Evolutionary conservation across 495 filamentous ascomycete genomes (phyloP).

Genomic region (Aspergillus asperescens): DNA sequence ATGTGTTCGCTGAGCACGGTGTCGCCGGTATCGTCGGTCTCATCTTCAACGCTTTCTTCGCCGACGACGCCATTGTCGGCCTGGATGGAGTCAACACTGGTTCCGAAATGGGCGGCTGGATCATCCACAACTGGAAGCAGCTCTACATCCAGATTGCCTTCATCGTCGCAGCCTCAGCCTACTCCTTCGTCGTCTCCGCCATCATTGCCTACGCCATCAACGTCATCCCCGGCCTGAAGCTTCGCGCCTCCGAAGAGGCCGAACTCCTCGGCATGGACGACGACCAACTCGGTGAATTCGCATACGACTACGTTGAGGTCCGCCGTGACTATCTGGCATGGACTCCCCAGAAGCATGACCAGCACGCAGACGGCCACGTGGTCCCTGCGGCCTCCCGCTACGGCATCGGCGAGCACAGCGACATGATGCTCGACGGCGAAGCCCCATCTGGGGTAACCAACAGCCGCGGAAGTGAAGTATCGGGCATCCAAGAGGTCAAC

Average conservation of each 20-base stretch:
- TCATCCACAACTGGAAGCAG: slow-evolving; percentile 83
- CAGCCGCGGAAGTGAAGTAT: slow-evolving; percentile 33
- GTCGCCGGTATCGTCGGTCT: slow-evolving; percentile 91
- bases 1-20: slow-evolving; percentile 97
- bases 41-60: slow-evolving; percentile 89
- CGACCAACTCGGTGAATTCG: slow-evolving; percentile 97
- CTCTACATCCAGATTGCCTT: slow-evolving; percentile 92
- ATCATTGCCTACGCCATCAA: slow-evolving; percentile 82
- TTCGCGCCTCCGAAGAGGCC: slow-evolving; percentile 92
- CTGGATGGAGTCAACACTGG: slow-evolving; percentile 89
- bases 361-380: slow-evolving; percentile 55
- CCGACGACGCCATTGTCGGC: slow-evolving; percentile 80
- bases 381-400: slow-evolving; percentile 67
- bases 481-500: slow-evolving; percentile 38
- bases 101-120: slow-evolving; percentile 66
- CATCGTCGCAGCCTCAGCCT: slow-evolving; percentile 66
- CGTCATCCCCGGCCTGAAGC: slow-evolving; percentile 79
- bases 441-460: slow-evolving; percentile 45
- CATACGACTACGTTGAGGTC: slow-evolving; percentile 99
- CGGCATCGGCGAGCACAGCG: slow-evolving; percentile 73
- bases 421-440: slow-evolving; percentile 63
- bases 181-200: slow-evolving; percentile 79
- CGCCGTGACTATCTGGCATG: slow-evolving; percentile 95
- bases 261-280: slow-evolving; percentile 98
- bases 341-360: slow-evolving; percentile 77